Base-by-base conservation (phyloP, 805 yeast species). In the Ogataea thermomethanolica region DNA sequence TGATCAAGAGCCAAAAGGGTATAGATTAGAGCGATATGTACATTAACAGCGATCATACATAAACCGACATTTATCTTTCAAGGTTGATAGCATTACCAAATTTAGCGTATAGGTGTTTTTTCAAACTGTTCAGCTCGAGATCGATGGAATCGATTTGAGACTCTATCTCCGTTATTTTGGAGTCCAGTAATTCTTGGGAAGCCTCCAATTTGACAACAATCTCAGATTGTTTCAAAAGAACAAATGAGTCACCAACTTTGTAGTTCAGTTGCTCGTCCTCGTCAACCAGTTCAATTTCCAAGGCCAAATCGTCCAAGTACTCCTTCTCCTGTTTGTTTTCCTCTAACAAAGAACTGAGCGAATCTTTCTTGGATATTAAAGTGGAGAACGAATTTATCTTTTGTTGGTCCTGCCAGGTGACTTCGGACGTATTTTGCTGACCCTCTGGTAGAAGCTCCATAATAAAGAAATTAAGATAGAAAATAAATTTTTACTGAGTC, bases 51-150 rank as follows among this genome's bases (percentile, higher is more conserved):
- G 31, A 9, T 21, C 22, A 33, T 37, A 12, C 20, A 25, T n/a
- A 29, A 17, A 14, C 15, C 6, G 35, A 10, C 21, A 39, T 11
- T 53, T 39, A 75, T 39, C 80, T 68, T 59, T 91, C 99, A 34
- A 91, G 67, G 59, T 90, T 90, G 58, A 91, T 93, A 43, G 87
- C 80, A 52, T 76, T 77, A 20, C 98, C 99, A 58, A 91, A 93
- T 61, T 85, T 88, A 12, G 86, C 87, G 56, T 91, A 93, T 41
- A 91, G 68, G n/a, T 70, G 71, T 25, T 76, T 73, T 65, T 91
- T 91, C 54, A 91, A 72, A 22, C 62, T 73, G 8, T 62, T 61
- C 61, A 91, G 68, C 43, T 74, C 66, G 3, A 69, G 72, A 44
- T 80, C 81, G 25, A 81, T 66, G 1, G 58, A 69, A 2, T 70